These are phyloP conservation scores for Ceratocystis diversiconidia DNA, from an alignment of 2,329 filamentous ascomycete genomes.

Conservation along the genomic window DNA sequence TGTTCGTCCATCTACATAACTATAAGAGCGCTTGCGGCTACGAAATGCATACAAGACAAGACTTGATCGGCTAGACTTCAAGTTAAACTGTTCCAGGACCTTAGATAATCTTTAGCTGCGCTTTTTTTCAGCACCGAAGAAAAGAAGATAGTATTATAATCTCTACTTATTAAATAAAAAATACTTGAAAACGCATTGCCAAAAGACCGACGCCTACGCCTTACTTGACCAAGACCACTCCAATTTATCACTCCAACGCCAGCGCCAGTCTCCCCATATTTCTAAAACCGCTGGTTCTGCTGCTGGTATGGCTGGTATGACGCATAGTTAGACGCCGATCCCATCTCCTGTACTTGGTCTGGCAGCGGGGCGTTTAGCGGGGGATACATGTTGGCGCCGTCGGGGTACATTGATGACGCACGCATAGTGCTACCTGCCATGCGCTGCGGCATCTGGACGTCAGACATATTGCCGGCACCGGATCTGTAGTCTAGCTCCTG, in stretches of 20 bases:
- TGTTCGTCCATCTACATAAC: no score
- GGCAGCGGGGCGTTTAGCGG: neutral
- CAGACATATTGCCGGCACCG: no score
- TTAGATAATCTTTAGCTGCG: neutral
- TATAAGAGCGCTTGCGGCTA: no score
- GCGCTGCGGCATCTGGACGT: conserved; percentile 1
- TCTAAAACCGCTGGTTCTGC: neutral
- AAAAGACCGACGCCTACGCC: neutral
- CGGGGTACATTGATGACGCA: neutral
- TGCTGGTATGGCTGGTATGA: neutral
- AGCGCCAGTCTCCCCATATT: neutral
- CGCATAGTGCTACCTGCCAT: neutral
- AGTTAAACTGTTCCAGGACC: neutral
- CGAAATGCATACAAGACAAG: no score
- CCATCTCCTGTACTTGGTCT: neutral
- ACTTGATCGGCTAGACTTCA: no score
- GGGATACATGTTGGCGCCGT: neutral
- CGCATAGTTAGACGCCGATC: neutral
- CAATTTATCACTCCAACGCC: neutral
- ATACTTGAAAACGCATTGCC: neutral
- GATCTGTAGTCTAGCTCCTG: neutral
- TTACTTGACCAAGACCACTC: neutral
- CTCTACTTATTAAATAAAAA: neutral
- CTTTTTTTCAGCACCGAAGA: neutral
- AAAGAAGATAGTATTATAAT: neutral